phyloP scores from a whole-genome alignment of 768 basidiomycete species.

The Cantharellus anzutake region DNA sequence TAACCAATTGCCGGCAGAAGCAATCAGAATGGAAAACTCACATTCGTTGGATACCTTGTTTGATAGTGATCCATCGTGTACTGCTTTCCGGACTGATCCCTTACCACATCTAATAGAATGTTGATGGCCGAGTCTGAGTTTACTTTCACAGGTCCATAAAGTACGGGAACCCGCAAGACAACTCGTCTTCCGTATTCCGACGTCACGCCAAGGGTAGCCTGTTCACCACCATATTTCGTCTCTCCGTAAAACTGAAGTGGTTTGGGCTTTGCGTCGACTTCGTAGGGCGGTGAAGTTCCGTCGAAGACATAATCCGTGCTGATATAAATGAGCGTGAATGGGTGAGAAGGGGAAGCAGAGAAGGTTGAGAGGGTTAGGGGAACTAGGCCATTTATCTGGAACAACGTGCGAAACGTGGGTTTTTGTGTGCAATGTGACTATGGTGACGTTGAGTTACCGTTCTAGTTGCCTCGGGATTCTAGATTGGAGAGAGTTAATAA shows the following conservation, averaged over 20 bases:
- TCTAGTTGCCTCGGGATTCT: constrained; percentile 52
- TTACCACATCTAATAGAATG: constrained; percentile 67
- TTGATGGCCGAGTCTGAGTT: constrained; percentile 86
- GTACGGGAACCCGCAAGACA: constrained; percentile 75
- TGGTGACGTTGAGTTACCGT: not conserved
- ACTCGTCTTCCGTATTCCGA: constrained; percentile 27
- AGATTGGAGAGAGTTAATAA: not conserved
- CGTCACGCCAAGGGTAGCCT: constrained; percentile 34
- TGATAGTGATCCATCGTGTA: constrained; percentile 97
- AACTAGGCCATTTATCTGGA: constrained; percentile 62
- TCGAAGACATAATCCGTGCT: constrained; percentile 97
- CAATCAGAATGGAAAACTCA: constrained; percentile 13
- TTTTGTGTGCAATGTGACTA: no score
- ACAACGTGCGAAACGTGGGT: not conserved
- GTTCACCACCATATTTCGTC: constrained; percentile 76
- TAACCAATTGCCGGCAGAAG: not conserved
- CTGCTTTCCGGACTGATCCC: constrained; percentile 67
- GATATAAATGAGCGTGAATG: constrained; percentile 70
- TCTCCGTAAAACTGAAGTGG: constrained; percentile 79
- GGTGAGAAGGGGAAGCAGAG: constrained; percentile 25
- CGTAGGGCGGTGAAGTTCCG: constrained; percentile 81
- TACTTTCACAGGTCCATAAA: constrained; percentile 78
- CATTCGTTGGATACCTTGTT: constrained; percentile 82
- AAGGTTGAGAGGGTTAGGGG: constrained; percentile 54
- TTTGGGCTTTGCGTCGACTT: constrained; percentile 48